Evolutionary conservation across 305 asterid genomes (phyloP), one percentile per base, ranked within the genome.

Genomic region (Ilex paraguariensis): DNA sequence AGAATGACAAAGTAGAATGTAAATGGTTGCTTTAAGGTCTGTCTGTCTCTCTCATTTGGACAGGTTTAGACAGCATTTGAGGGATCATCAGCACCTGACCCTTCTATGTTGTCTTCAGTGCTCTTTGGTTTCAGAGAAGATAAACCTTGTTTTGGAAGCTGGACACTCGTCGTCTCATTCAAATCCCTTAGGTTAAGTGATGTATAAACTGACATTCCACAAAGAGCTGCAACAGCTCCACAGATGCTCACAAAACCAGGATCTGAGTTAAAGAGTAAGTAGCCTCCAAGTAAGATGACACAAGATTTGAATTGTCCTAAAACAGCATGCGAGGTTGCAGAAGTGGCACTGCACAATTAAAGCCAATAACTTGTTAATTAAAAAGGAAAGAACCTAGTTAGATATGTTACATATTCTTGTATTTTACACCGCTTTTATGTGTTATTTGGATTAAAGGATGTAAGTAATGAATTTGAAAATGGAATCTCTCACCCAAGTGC

Each of bases 261-360:
- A 75, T 91, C 94, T 30, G 94, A 91, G 45, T 77, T 78, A 54
- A 88, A 88, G n/a, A 91, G 62, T 54, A 84, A 13, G 31, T 81
- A 86, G 13, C 95, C 94, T 66, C 90, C 95, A 1, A 91, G 79
- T 42, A 88, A 79, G 65, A 91, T 87, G 36, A 91, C 86, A 65
- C 95, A 91, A 9, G 95, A 88, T 49, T 91, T 91, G 77, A 86
- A 91, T 57, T 91, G 98, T 54, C 95, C 96, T 9, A 86, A 79
- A 71, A 91, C 80, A 17, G 86, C 96, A 46, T 86, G 98, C 0
- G 94, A 84, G 3, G 95, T 91, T 28, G 98, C 95, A 58, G 98
- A 91, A 14, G 98, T 91, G 5, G 95, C 90, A 12, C 96, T 85
- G 83, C 75, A 68, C 16, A 17, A 40, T 12, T 59, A 51, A 51